phyloP scores from a whole-genome alignment of 352 stramenopile species.

The Pythium rishiriense region DNA sequence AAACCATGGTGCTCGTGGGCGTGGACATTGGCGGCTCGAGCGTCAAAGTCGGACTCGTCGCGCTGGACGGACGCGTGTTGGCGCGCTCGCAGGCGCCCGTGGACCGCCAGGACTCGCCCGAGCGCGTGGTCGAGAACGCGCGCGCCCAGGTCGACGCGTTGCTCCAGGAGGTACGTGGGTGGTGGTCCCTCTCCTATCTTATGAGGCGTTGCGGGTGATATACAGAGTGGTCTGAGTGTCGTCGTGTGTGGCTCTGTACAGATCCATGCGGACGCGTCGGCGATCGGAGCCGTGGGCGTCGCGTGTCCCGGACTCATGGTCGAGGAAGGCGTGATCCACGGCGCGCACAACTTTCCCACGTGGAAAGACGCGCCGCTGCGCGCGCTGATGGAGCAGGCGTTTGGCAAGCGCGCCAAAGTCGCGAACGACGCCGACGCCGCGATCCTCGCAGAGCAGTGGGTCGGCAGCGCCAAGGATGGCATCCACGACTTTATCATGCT shows the following conservation, averaged over 20 bases:
- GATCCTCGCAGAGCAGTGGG: slow-evolving; percentile 80
- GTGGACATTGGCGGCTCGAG: slow-evolving; percentile 76
- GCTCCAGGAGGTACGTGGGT: slow-evolving; percentile 39
- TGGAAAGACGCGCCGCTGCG: slow-evolving; percentile 68
- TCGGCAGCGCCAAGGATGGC: slow-evolving; percentile 57
- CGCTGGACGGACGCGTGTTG: slow-evolving; percentile 44
- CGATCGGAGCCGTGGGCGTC: slow-evolving; percentile 55
- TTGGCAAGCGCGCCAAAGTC: slow-evolving; percentile 49
- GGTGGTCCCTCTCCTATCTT: too few relatives aligned
- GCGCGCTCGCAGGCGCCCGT: slow-evolving; percentile 49
- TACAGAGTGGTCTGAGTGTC: too few relatives aligned
- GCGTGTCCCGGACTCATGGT: slow-evolving; percentile 63
- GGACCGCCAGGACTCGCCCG: slow-evolving; percentile 38
- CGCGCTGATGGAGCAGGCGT: slow-evolving; percentile 42
- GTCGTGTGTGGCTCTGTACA: slow-evolving; percentile 7
- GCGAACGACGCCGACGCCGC: slow-evolving; percentile 84
- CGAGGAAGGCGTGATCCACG: slow-evolving; percentile 52
- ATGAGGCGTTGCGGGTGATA: too few relatives aligned
- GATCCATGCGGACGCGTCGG: slow-evolving; percentile 20
- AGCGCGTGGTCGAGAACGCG: slow-evolving; percentile 55
- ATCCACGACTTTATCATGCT: slow-evolving; percentile 84
- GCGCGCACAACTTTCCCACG: slow-evolving; percentile 66
- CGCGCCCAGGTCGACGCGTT: slow-evolving; percentile 40
- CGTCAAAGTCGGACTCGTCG: slow-evolving; percentile 75
- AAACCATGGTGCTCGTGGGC: slow-evolving; percentile 46